phyloP scores from a whole-genome alignment of 1,284 basidiomycete species.

The Chalciporus sp. region DNA sequence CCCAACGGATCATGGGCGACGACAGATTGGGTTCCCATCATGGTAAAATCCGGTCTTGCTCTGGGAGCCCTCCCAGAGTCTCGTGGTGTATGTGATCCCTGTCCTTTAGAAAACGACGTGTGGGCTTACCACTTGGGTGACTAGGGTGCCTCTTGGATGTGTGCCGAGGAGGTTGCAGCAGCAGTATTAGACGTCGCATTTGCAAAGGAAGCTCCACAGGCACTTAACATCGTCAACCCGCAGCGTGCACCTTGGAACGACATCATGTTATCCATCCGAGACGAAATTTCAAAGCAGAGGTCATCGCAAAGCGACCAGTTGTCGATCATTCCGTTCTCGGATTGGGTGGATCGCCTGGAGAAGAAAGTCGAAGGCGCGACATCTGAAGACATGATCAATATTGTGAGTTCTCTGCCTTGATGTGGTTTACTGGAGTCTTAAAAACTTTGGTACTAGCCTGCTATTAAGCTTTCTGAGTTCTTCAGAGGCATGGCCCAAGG shows the following conservation, averaged over 20 bases:
- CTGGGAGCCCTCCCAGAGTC: slow-evolving; percentile 18
- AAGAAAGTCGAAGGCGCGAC: slow-evolving; percentile 7
- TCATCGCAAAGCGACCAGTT: not conserved
- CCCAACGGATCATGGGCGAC: slow-evolving; percentile 30
- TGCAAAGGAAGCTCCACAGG: slow-evolving; percentile 8
- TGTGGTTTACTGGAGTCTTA: too few species aligned
- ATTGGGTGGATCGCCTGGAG: slow-evolving; percentile 25
- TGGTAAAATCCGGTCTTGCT: slow-evolving; percentile 32
- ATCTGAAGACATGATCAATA: slow-evolving; percentile 7
- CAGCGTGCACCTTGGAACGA: slow-evolving; percentile 14
- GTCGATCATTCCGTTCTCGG: slow-evolving; percentile 14
- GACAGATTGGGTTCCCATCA: slow-evolving; percentile 21
- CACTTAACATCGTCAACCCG: slow-evolving; percentile 26
- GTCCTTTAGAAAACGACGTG: not conserved
- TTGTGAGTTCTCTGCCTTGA: slow-evolving; percentile 13
- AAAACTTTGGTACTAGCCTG: slow-evolving; percentile 19
- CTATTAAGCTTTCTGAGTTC: slow-evolving; percentile 28
- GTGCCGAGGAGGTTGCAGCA: slow-evolving; percentile 20
- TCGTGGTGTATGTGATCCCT: slow-evolving; percentile 8
- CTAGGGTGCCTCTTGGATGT: slow-evolving; percentile 30
- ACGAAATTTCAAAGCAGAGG: slow-evolving; percentile 11
- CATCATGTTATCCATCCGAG: slow-evolving; percentile 18
- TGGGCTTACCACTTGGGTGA: not conserved
- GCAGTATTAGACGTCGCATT: slow-evolving; percentile 23
- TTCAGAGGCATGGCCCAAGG: slow-evolving; percentile 9